Base-by-base conservation (phyloP, 1,284 basidiomycete species). In the Phellinidium pouzarii region DNA sequence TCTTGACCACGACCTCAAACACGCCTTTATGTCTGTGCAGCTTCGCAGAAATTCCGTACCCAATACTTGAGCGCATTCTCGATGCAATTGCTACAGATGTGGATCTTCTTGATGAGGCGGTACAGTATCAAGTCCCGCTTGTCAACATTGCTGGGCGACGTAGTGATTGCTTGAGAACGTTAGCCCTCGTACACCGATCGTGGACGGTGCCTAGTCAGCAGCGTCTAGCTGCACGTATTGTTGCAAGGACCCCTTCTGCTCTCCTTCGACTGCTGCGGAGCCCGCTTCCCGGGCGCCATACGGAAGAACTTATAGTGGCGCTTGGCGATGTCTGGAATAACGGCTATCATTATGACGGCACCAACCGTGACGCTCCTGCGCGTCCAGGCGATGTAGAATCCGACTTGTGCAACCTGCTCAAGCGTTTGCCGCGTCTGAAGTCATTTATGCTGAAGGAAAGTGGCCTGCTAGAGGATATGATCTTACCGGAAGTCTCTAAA, bases 201-300 rank as follows among this genome's bases (percentile, higher is more conserved):
- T 55, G 54, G 54, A 55, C 54, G 17, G 23, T 45, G 20, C 54
- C 46, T 23, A 48, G 44, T 23, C 54, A 55, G 27, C 54, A 48
- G 36, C 54, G 54, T 8, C 54, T 55, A 19, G 43, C 54, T 23
- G 27, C 26, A 14, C 49, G 54, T 22, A 42, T 55, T 20, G 44
- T 52, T 7, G 50, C 42, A 5, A 46, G 50, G 25, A 42, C 54
- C 20, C 54, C 54, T 41, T 44, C 44, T 7, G 36, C 43, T 9
- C 19, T 55, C 17, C 25, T 55, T 20, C 49, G 50, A 7, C 36
- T 55, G 17, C 45, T 55, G 5, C 43, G 50, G n/a, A 55, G 44
- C 23, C 49, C 54, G 14, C 49, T 55, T 20, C 54, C 54, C 7
- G 44, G 54, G 11, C 44, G 26, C 11, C 45, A 55, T 44, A 55